Conservation (phyloP, 2,329 filamentous ascomycete genomes). For the Penicillium capsulatum region DNA sequence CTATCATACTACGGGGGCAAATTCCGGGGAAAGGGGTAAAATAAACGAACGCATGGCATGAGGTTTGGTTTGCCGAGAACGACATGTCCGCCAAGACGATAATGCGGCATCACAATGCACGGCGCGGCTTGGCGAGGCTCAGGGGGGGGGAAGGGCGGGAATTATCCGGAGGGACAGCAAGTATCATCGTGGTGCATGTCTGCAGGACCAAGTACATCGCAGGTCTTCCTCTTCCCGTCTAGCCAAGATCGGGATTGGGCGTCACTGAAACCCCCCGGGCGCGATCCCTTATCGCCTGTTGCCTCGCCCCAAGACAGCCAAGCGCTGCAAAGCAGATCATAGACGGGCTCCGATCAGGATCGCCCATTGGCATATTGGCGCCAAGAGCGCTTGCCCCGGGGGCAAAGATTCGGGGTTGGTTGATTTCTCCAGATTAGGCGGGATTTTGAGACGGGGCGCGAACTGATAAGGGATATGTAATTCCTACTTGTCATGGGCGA, state of each 20-base stretch:
- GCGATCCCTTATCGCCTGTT: no score
- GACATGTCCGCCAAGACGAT: slow-evolving; percentile 23
- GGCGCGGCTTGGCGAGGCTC: slow-evolving; percentile 23
- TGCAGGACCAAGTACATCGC: no score
- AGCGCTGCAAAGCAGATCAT: background rate
- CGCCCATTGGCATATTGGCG: background rate
- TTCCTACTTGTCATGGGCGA: background rate
- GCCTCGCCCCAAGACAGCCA: background rate
- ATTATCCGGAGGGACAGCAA: background rate
- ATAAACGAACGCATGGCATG: no score
- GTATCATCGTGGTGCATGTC: no score
- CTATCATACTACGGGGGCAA: background rate
- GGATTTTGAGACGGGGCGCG: no score
- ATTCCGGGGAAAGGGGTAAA: slow-evolving; percentile 8
- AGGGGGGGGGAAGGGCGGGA: slow-evolving; percentile 5
- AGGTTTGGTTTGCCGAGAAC: slow-evolving; percentile 9
- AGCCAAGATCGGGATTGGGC: no score
- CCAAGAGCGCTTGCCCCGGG: slow-evolving; percentile 5
- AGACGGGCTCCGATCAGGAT: background rate
- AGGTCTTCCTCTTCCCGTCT: no score
- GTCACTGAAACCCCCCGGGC: no score
- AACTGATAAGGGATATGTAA: background rate
- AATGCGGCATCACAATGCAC: slow-evolving; percentile 30
- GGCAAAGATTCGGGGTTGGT: background rate
- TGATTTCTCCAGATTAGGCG: background rate